Evolutionary conservation across 495 filamentous ascomycete species (phyloP).

Genomic region (Podospora australis): DNA sequence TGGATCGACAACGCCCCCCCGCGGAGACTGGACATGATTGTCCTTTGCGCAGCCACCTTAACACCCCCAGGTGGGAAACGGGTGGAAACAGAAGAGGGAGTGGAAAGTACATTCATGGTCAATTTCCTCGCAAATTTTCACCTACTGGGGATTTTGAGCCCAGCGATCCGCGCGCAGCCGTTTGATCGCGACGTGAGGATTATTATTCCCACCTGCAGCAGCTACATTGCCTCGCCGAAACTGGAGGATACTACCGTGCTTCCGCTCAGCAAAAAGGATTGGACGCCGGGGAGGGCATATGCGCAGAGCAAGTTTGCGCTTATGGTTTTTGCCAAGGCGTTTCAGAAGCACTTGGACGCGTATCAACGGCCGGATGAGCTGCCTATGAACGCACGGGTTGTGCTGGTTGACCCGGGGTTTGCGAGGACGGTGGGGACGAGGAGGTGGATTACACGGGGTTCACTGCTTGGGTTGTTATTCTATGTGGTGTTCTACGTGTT

Average conservation of each 20-base stretch:
- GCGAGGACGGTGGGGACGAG: conserved; percentile 79
- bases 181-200: conserved; percentile 89
- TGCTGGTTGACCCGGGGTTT: conserved; percentile 81
- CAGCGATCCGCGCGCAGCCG: conserved; percentile 81
- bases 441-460: conserved; percentile 77
- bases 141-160: conserved; percentile 80
- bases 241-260: conserved; percentile 38
- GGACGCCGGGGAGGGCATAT: conserved; percentile 55
- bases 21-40: conserved; percentile 85
- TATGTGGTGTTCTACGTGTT: conserved; percentile 75
- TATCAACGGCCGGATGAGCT: conserved; percentile 76
- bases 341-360: conserved; percentile 78
- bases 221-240: conserved; percentile 68
- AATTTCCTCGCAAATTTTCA: conserved; percentile 97
- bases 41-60: conserved; percentile 73
- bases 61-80: conserved; percentile 55
- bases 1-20: conserved; percentile 96
- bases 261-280: conserved; percentile 37
- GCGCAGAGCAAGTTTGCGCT: conserved; percentile 82
- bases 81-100: conserved; percentile 60
- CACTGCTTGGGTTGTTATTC: conserved; percentile 68
- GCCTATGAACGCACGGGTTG: conserved; percentile 70
- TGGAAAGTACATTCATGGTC: conserved; percentile 86
- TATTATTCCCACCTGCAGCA: conserved; percentile 76
- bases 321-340: conserved; percentile 79